Evolutionary conservation across 192 early-diverging fungal genomes (phyloP), one percentile per base, ranked within the genome.

Genomic region (Radiomyces spectabilis): DNA sequence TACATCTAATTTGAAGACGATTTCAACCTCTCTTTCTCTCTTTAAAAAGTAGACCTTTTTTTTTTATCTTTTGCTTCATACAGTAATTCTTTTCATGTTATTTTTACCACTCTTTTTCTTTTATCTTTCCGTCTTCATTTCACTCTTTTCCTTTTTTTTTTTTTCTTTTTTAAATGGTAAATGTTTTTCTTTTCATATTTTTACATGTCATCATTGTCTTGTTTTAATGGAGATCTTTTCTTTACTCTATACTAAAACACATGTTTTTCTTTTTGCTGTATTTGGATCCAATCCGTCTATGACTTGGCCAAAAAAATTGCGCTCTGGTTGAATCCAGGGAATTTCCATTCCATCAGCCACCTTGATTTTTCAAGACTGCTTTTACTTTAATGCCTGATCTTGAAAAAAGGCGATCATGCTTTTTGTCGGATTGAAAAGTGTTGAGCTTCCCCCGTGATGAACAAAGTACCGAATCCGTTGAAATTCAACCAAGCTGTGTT

Each of bases 401-500:
- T n/a, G n/a, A n/a, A n/a, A n/a, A n/a, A n/a, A n/a, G n/a, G n/a
- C n/a, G n/a, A n/a, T n/a, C n/a, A n/a, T n/a, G n/a, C n/a, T n/a
- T n/a, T n/a, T n/a, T n/a, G n/a, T n/a, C n/a, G n/a, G n/a, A n/a
- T n/a, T n/a, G n/a, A n/a, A n/a, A n/a, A n/a, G n/a, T n/a, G n/a
- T n/a, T n/a, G n/a, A n/a, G n/a, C n/a, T n/a, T n/a, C n/a, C n/a
- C n/a, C n/a, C n/a, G n/a, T n/a, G n/a, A n/a, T n/a, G n/a, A n/a
- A n/a, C n/a, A n/a, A n/a, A n/a, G n/a, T n/a, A 21, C 69, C 66
- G n/a, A 58, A 59, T 41, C 57, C 69, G 13, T 43, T 82, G 27
- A 27, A 63, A 4, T 80, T 78, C 49, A 63, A 80, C 29, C 49
- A 67, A 41, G 54, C 69, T 46, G 62, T 78, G 19, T 78, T 83